These are phyloP conservation scores for Cordyceps javanica DNA, from an alignment of 2,329 filamentous ascomycete genomes.

Conservation along the genomic window DNA sequence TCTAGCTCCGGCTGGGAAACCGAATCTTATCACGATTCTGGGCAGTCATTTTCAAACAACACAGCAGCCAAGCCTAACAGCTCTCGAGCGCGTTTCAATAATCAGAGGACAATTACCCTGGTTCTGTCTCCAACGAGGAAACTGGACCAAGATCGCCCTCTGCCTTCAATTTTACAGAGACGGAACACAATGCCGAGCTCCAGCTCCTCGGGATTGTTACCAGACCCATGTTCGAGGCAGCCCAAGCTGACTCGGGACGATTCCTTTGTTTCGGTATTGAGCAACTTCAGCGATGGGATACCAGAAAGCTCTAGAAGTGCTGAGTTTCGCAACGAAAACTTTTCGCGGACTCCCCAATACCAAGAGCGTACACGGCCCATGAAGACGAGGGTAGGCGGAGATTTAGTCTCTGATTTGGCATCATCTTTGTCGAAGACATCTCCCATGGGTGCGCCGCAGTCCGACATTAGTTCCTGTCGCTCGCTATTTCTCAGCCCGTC, in stretches of 20 bases:
- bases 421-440: conserved; percentile 23
- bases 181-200: conserved; percentile 11
- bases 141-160: not conserved
- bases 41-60: not conserved
- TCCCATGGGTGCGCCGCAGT: conserved; percentile 16
- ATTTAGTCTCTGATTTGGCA: not conserved
- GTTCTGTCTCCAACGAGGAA: conserved; percentile 2
- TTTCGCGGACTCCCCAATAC: not conserved
- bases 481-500: conserved; percentile 10
- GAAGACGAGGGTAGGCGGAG: not conserved
- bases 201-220: not conserved
- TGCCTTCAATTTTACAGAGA: not conserved
- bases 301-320: not conserved
- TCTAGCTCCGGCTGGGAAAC: conserved; percentile 3
- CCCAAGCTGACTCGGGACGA: not conserved
- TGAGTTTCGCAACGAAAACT: not conserved
- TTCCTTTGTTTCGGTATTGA: conserved; percentile 24
- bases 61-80: not conserved
- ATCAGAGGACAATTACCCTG: not conserved
- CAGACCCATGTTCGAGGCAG: too few relatives aligned
- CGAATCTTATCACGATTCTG: not conserved
- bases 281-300: conserved; percentile 21
- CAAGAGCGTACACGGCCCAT: not conserved
- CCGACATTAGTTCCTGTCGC: conserved; percentile 2
- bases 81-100: not conserved